Conservation (phyloP, 1,284 basidiomycete species). For the Trichosporon ovoides region DNA sequence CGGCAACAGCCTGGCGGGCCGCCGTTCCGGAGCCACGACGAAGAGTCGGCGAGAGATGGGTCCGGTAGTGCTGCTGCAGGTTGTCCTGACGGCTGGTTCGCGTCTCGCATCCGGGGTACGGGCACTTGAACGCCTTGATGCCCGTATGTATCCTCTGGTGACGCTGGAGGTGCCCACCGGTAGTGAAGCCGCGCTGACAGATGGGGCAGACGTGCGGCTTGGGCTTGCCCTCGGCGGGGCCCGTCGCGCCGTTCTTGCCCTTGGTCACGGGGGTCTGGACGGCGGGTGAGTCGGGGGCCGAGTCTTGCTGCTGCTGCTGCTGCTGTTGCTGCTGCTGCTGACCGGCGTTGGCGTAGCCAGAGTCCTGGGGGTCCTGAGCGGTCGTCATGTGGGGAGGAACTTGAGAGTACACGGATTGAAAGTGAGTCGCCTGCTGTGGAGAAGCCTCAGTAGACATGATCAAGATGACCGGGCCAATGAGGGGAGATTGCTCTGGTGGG, state of each 20-base stretch:
- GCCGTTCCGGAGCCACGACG: conserved; percentile 43
- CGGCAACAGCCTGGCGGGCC: conserved; percentile 42
- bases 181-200: conserved; percentile 43
- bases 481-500: background rate
- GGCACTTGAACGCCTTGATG: conserved; percentile 48
- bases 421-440: conserved; percentile 11
- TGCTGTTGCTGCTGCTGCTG: conserved; percentile 15
- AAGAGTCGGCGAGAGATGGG: conserved; percentile 43
- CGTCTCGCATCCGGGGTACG: conserved; percentile 46
- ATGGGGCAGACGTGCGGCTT: conserved; percentile 46
- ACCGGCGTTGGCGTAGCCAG: conserved; percentile 9
- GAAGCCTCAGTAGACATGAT: conserved; percentile 17
- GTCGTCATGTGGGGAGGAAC: conserved; percentile 7
- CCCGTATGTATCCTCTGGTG: conserved; percentile 47
- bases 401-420: conserved; percentile 11
- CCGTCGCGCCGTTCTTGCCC: conserved; percentile 45
- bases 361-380: conserved; percentile 11
- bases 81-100: conserved; percentile 46
- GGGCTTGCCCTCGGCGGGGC: conserved; percentile 44
- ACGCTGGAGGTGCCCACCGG: conserved; percentile 45
- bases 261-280: conserved; percentile 23
- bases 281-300: conserved; percentile 15
- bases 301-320: background rate
- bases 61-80: conserved; percentile 47
- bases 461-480: conserved; percentile 9